phyloP scores from a whole-genome alignment of 208 protist genomes.

The Novymonas esmeraldas region DNA sequence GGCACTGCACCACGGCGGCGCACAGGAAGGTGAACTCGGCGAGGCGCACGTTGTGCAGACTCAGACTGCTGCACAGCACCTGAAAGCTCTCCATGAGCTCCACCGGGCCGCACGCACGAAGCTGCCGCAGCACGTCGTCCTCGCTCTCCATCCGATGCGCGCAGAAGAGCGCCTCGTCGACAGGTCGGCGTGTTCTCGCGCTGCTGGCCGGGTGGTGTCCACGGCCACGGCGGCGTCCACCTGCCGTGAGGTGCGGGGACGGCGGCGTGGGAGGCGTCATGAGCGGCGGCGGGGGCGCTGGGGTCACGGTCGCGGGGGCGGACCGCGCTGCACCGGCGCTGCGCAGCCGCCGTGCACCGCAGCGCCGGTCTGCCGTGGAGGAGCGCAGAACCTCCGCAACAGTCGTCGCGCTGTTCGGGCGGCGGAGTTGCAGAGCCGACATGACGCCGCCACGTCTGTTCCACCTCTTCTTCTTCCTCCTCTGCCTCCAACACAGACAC shows the following conservation, averaged over 20 bases:
- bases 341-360: background rate
- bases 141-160: constrained; percentile 28
- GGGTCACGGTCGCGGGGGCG: background rate
- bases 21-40: constrained; percentile 31
- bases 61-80: constrained; percentile 28
- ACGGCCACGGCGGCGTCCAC: background rate
- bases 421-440: background rate
- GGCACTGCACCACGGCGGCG: constrained; percentile 18
- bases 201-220: background rate
- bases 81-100: constrained; percentile 18
- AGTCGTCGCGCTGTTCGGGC: background rate
- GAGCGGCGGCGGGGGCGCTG: background rate
- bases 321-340: background rate
- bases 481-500: too few species aligned
- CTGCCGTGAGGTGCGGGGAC: too few species aligned
- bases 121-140: constrained; percentile 12
- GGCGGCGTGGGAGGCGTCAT: background rate
- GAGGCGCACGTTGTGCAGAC: constrained; percentile 24
- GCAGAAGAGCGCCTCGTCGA: constrained; percentile 36
- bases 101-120: constrained; percentile 13
- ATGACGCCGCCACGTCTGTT: background rate
- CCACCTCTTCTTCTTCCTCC: background rate
- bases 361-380: background rate
- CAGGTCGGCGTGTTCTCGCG: constrained; percentile 11
- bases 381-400: background rate